A percentile compares a stretch with the other conserved stretches of the same genome.
phyloP scores from a whole-genome alignment of 164 flowering plant species.

The Dillenia turbinata region DNA sequence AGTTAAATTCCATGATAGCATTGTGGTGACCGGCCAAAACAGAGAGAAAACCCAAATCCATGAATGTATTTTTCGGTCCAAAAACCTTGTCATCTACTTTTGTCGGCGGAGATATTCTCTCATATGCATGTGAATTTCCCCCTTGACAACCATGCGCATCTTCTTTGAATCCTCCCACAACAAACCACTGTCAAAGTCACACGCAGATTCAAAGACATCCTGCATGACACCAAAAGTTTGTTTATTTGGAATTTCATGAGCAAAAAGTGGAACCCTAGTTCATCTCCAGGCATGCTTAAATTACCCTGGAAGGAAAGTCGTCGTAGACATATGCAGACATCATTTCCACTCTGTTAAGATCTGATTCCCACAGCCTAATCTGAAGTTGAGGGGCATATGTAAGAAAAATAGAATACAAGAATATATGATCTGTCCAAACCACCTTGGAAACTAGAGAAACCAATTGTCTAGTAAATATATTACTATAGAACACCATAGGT shows the following conservation, averaged over 20 bases:
- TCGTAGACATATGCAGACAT: slow-evolving; percentile 58
- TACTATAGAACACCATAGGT: background rate
- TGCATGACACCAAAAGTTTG: slow-evolving; percentile 12
- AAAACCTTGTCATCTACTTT: slow-evolving; percentile 23
- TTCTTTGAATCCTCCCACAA: slow-evolving; percentile 73
- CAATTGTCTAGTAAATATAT: background rate
- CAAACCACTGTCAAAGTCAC: slow-evolving; percentile 65
- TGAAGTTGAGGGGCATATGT: slow-evolving; percentile 22
- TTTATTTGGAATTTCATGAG: background rate
- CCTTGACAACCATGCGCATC: slow-evolving; percentile 69
- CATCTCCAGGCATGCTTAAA: background rate
- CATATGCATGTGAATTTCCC: slow-evolving; percentile 59
- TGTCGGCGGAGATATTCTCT: slow-evolving; percentile 59
- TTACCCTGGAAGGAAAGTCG: slow-evolving; percentile 76
- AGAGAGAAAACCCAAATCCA: no score
- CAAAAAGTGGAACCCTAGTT: background rate
- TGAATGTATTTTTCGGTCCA: no score
- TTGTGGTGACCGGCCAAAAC: no score
- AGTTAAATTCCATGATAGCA: no score
- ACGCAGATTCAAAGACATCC: slow-evolving; percentile 81
- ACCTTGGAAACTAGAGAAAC: background rate
- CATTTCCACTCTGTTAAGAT: slow-evolving; percentile 69
- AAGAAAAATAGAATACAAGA: slow-evolving; percentile 5
- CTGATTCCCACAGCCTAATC: slow-evolving; percentile 91
- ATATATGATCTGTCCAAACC: background rate